Evolutionary conservation across 73 alveolate genomes (phyloP).

Genomic region (Effrenium voratum): DNA sequence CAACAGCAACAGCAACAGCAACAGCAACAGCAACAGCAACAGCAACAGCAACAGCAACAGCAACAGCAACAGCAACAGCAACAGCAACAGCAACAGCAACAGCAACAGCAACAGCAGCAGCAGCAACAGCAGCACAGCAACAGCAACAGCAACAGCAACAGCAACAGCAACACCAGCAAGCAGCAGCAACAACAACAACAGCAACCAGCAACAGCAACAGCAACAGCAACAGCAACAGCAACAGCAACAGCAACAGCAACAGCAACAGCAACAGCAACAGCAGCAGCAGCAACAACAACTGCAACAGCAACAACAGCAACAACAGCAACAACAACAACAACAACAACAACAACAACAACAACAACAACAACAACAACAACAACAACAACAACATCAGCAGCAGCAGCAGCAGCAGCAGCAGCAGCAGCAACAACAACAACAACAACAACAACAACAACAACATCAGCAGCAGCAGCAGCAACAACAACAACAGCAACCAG

Average conservation of each 20-base stretch:
- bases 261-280: background rate
- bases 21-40: slow-evolving; percentile 30
- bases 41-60: slow-evolving; percentile 30
- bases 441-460: slow-evolving; percentile 25
- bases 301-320: slow-evolving; percentile 37
- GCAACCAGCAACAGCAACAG: slow-evolving; percentile 13
- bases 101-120: slow-evolving; percentile 24
- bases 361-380: slow-evolving; percentile 25
- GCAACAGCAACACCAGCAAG: slow-evolving; percentile 13
- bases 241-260: slow-evolving; percentile 16
- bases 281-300: slow-evolving; percentile 4
- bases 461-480: slow-evolving; percentile 31
- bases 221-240: slow-evolving; percentile 19
- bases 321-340: slow-evolving; percentile 39
- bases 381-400: slow-evolving; percentile 31
- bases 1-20: slow-evolving; percentile 27
- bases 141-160: background rate
- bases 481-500: slow-evolving; percentile 28
- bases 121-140: background rate
- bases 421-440: slow-evolving; percentile 35
- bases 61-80: slow-evolving; percentile 35
- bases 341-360: slow-evolving; percentile 45
- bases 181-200: background rate
- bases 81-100: slow-evolving; percentile 35
- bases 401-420: slow-evolving; percentile 28